A percentile compares a stretch with the other conserved stretches of the same genome.
phyloP scores from a whole-genome alignment of 208 protist species.

The Trypanosomatidae sp. region DNA sequence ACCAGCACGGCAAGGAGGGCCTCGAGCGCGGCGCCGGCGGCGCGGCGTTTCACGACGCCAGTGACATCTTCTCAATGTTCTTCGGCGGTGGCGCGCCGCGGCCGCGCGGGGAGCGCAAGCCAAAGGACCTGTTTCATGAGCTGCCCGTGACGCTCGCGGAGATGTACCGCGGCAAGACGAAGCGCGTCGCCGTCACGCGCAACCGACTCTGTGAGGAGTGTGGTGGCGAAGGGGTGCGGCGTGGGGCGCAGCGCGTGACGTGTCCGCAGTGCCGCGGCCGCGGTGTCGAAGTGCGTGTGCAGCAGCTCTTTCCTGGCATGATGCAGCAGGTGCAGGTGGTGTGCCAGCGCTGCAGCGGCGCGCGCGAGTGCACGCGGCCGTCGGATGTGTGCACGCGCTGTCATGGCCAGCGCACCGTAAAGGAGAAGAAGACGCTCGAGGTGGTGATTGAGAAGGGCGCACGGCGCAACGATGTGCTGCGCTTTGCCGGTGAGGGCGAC shows the following conservation, averaged over 20 bases:
- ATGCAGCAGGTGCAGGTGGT: conserved; percentile 80
- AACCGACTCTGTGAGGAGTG: conserved; percentile 61
- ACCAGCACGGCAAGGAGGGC: conserved; percentile 95
- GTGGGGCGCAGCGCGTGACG: conserved; percentile 23
- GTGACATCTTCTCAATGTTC: conserved; percentile 82
- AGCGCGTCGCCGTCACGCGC: conserved; percentile 83
- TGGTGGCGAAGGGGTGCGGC: conserved; percentile 33
- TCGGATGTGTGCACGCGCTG: conserved; percentile 90
- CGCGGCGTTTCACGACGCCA: conserved; percentile 39
- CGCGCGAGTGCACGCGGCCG: conserved; percentile 52
- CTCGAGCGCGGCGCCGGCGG: conserved; percentile 75
- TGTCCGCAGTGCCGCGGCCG: conserved; percentile 87
- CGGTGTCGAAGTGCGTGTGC: conserved; percentile 76
- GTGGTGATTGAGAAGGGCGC: conserved; percentile 94
- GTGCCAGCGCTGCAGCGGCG: conserved; percentile 88
- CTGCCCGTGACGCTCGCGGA: conserved; percentile 92
- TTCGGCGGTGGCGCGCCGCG: conserved; percentile 58
- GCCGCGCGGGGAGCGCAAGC: conserved; percentile 72
- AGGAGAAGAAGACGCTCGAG: conserved; percentile 90
- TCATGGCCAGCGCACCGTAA: conserved; percentile 80
- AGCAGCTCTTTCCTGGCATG: conserved; percentile 92
- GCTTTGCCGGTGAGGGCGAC: conserved; percentile 92
- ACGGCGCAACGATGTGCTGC: conserved; percentile 85
- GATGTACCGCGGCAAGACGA: conserved; percentile 92
- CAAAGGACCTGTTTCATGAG: conserved; percentile 89